phyloP scores from a whole-genome alignment of 495 filamentous ascomycete species.

The Aspergillus kassunensis region DNA sequence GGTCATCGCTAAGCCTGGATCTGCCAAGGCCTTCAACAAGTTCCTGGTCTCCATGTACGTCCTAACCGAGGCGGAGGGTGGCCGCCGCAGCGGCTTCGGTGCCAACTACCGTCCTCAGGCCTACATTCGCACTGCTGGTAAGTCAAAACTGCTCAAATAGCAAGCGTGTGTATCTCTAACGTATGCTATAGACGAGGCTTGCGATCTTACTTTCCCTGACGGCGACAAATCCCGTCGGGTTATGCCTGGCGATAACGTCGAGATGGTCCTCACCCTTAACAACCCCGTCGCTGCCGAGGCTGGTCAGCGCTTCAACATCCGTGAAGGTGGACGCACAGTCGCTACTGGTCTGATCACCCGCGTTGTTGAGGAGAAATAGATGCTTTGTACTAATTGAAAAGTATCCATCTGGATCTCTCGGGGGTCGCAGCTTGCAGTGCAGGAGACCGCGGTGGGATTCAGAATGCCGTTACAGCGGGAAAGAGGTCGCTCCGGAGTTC shows the following conservation, averaged over 20 bases:
- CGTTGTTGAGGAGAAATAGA: slow-evolving; percentile 51
- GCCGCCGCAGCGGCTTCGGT: slow-evolving; percentile 88
- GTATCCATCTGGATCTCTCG: slow-evolving; percentile 23
- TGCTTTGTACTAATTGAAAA: slow-evolving; percentile 35
- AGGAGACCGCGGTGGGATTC: slow-evolving; percentile 36
- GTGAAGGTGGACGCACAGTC: slow-evolving; percentile 91
- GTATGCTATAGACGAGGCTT: slow-evolving; percentile 62
- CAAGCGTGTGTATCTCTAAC: slow-evolving; percentile 8
- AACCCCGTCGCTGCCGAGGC: slow-evolving; percentile 79
- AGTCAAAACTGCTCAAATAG: slow-evolving; percentile 18
- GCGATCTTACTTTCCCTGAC: slow-evolving; percentile 75
- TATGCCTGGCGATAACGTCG: slow-evolving; percentile 97
- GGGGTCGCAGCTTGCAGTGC: slow-evolving; percentile 37
- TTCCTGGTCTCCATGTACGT: slow-evolving; percentile 96
- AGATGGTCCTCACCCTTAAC: slow-evolving; percentile 82
- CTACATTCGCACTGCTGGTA: slow-evolving; percentile 85
- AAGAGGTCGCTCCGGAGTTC: slow-evolving; percentile 34
- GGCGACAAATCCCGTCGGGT: slow-evolving; percentile 72
- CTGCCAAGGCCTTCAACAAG: slow-evolving; percentile 74
- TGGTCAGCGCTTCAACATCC: slow-evolving; percentile 92
- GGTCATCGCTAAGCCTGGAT: slow-evolving; percentile 78
- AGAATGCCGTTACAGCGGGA: slow-evolving; percentile 20
- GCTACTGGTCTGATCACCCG: slow-evolving; percentile 88
- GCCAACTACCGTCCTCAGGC: slow-evolving; percentile 94
- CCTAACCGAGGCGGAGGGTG: slow-evolving; percentile 94